Base-by-base conservation (phyloP, 164 flowering plant species). In the Pachysandra terminalis region DNA sequence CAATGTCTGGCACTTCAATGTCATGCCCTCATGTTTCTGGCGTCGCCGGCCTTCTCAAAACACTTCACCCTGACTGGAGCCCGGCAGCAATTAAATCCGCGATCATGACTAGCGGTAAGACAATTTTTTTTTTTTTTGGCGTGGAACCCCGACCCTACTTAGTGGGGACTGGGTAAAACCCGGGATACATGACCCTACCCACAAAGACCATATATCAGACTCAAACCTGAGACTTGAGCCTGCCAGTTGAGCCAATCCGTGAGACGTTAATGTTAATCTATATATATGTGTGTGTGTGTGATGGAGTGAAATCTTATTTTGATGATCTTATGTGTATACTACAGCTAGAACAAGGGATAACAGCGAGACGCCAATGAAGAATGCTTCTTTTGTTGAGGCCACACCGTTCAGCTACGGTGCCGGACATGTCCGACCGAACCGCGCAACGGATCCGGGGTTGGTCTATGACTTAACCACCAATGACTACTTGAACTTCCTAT, bases 331-430 rank as follows among this genome's bases (percentile, higher is more conserved):
- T 45, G 16, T 60, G n/a, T 61, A 9, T 55, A 56, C 57, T 57
- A 40, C 82, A 86, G 90, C 88, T 24, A 73, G 69, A 40, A 75
- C 75, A 12, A 26, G 51, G 25, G 88, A 84, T 52, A 83, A 86
- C 65, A 57, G 35, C 0, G 17, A 1, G 37, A 68, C 70, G 54
- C 74, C 79, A 52, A 59, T 84, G 35, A 73, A 67, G 2, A 68
- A 81, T 68, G 76, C 84, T 24, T 69, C 83, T 27, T 28, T 59
- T 56, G 0, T 0, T 0, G 69, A 69, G 64, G 87, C 88, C 23
- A 69, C 81, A 16, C 90, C 87, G 22, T 86, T 86, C 56, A 74
- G 74, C 26, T 86, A 86, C 64, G 90, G 90, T 40, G 81, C 83
- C 21, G 90, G 90, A 15, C 85, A 86, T 40, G 67, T 86, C 14